A percentile compares a stretch with the other conserved stretches of the same genome.
Conservation (phyloP, 192 early-diverging fungal species). For the Linderina pennispora region DNA sequence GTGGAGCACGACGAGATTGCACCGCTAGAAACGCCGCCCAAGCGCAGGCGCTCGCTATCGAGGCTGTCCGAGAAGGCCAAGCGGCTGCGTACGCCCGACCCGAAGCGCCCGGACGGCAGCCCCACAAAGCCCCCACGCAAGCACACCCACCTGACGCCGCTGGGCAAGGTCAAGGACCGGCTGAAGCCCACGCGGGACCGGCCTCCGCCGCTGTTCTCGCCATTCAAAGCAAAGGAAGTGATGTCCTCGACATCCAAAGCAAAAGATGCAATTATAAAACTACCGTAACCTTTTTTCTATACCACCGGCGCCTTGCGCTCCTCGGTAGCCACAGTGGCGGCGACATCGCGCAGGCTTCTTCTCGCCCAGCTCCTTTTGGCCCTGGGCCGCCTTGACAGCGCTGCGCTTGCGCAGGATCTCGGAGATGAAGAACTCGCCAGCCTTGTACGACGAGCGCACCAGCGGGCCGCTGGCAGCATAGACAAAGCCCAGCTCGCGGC, state of each 20-base stretch:
- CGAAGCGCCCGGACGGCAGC: neutral
- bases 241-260: too few relatives aligned
- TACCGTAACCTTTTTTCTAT: too few relatives aligned
- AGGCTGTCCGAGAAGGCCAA: too few relatives aligned
- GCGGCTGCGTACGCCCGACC: too few relatives aligned
- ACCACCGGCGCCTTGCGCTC: too few relatives aligned
- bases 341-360: conserved; percentile 26
- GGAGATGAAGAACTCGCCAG: conserved; percentile 94
- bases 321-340: conserved; percentile 31
- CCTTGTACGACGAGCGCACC: conserved; percentile 93
- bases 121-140: conserved; percentile 8
- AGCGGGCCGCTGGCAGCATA: conserved; percentile 95
- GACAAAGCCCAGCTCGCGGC: conserved; percentile 80
- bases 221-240: neutral
- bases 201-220: neutral
- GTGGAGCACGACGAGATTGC: neutral
- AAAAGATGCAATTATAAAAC: too few relatives aligned
- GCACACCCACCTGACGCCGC: conserved; percentile 12
- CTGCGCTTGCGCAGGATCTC: conserved; percentile 63
- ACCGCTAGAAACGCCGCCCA: neutral
- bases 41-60: neutral
- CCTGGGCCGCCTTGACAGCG: conserved; percentile 11
- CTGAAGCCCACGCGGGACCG: neutral
- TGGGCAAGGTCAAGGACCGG: conserved; percentile 2
- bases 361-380: neutral